Base-by-base conservation (phyloP, 805 yeast genomes). In the Ogataea degrootiae region DNA sequence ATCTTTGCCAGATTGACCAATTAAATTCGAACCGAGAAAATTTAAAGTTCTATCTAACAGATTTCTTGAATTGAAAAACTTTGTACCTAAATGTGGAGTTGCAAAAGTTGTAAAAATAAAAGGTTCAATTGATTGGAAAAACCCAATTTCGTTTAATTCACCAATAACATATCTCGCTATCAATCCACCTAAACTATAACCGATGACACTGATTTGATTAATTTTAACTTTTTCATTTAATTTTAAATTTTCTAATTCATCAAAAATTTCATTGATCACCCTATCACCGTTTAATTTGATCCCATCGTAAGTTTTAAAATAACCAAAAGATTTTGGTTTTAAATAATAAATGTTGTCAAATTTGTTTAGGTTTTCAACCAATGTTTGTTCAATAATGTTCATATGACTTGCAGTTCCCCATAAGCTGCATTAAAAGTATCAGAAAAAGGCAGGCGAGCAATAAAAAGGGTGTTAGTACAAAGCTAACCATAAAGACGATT, bases 181-280 rank as follows among this genome's bases (percentile, higher is more conserved):
- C 34, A 91, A 67, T 0, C 98, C 98, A 21, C 98, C 97, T 49
- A 92, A 69, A 0, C 96, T 87, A 63, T 91, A 92, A 0, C 98
- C 97, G 3, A 87, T 74, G 38, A 92, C 71, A 51, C 95, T 86
- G 43, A 92, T 76, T 55, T 81, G 77, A 12, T 61, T 62, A 15
- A 76, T 75, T 22, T 59, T 47, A 43, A 66, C 55, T 46, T 58
- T 57, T 41, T 66, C 47, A 11, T 68, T 67, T 15, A 50, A 51
- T 23, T 73, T 56, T 50, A 68, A 62, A 11, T 52, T 60, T 16
- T 65, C 66, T 29, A 79, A 65, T 55, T 73, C 73, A 7, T 61
- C 60, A 36, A 75, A 69, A 15, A 91, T 72, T 62, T 89, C 96
- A 33, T 75, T 72, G n/a, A 85, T 60, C 36, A 87, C 78, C 15